These are phyloP conservation scores for Quercus parvula DNA, from an alignment of 306 rosid species.

Conservation along the genomic window DNA sequence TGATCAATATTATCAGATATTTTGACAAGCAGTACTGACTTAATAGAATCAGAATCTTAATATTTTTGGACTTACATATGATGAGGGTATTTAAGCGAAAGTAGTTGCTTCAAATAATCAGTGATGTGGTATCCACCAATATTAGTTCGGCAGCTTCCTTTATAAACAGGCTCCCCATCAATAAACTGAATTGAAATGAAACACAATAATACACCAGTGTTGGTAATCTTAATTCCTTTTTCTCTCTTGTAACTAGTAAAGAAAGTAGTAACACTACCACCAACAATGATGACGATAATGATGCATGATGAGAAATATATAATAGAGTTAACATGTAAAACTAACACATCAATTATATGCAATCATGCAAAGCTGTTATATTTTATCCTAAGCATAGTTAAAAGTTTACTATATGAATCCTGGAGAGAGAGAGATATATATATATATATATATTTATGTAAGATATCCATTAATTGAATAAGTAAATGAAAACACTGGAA, in stretches of 20 bases:
- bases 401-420: background rate
- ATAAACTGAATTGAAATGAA: slow-evolving; percentile 54
- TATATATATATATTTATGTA: background rate
- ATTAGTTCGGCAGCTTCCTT: slow-evolving; percentile 85
- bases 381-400: background rate
- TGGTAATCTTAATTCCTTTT: too few relatives aligned
- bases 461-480: background rate
- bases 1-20: slow-evolving; percentile 7
- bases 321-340: background rate
- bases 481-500: slow-evolving; percentile 14
- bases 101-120: slow-evolving; percentile 85
- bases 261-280: background rate
- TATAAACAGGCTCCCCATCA: slow-evolving; percentile 83
- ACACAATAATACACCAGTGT: background rate
- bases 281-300: background rate
- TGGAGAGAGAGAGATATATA: background rate
- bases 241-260: background rate
- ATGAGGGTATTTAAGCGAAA: slow-evolving; percentile 89
- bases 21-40: slow-evolving; percentile 7
- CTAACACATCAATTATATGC: background rate
- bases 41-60: slow-evolving; percentile 18
- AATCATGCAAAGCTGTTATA: background rate
- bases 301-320: too few relatives aligned
- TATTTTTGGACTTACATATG: slow-evolving; percentile 63
- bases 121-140: slow-evolving; percentile 93